These are phyloP conservation scores for Furcasterigmium furcatum DNA, from an alignment of 2,329 filamentous ascomycete genomes.

Conservation along the genomic window DNA sequence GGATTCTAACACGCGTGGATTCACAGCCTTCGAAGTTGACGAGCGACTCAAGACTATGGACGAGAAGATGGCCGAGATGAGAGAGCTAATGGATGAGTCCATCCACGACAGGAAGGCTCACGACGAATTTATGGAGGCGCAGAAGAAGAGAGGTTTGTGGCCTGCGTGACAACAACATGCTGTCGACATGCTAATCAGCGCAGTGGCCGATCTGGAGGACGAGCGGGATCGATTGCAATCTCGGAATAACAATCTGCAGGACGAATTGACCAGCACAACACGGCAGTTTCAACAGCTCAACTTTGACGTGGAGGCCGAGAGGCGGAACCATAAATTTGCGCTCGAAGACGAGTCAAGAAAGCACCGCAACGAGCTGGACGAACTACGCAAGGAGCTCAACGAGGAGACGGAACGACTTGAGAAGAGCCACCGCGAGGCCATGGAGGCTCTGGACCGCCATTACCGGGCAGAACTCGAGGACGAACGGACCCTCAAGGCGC, in stretches of 20 bases:
- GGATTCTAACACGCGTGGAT: conserved; percentile 65
- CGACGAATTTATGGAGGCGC: conserved; percentile 71
- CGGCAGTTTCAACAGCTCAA: conserved; percentile 35
- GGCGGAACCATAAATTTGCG: conserved; percentile 42
- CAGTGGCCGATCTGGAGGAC: conserved; percentile 47
- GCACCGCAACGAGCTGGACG: conserved; percentile 54
- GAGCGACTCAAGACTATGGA: conserved; percentile 75
- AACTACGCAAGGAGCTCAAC: conserved; percentile 45
- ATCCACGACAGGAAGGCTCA: conserved; percentile 65
- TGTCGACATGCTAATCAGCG: conserved; percentile 8
- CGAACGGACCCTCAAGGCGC: conserved; percentile 53
- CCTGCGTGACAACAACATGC: not conserved
- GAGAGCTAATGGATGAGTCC: conserved; percentile 68
- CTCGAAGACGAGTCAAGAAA: conserved; percentile 51
- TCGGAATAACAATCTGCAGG: conserved; percentile 50
- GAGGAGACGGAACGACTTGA: conserved; percentile 56
- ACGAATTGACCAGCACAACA: conserved; percentile 53
- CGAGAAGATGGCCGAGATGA: conserved; percentile 66
- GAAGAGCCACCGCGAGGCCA: conserved; percentile 63
- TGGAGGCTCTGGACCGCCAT: conserved; percentile 61
- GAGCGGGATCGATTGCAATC: conserved; percentile 42
- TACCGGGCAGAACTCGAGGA: conserved; percentile 64
- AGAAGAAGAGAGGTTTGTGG: conserved; percentile 69
- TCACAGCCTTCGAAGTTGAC: conserved; percentile 76
- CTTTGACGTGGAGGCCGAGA: conserved; percentile 37